These are phyloP conservation scores for Backusella circina DNA, from an alignment of 192 early-diverging fungal genomes.

Conservation along the genomic window DNA sequence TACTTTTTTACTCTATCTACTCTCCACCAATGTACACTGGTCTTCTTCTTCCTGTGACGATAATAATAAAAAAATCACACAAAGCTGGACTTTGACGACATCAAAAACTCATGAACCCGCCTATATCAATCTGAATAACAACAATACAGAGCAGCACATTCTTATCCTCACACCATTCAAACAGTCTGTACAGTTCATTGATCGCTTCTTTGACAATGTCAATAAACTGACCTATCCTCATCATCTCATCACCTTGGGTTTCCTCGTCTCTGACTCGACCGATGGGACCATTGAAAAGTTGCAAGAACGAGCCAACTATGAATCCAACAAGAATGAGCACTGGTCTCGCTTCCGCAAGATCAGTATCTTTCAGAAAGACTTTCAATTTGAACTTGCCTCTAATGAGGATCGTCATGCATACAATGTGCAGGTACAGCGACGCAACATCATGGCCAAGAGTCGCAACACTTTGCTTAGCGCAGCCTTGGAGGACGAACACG, in stretches of 20 bases:
- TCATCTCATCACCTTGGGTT: conserved; percentile 58
- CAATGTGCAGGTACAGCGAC: conserved; percentile 51
- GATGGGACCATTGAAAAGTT: conserved; percentile 57
- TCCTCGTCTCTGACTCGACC: conserved; percentile 57
- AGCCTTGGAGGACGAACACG: conserved; percentile 49
- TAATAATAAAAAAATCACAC: background rate
- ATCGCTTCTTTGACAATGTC: conserved; percentile 57
- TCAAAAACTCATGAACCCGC: background rate
- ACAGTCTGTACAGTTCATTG: conserved; percentile 54
- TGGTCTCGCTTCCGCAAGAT: conserved; percentile 52
- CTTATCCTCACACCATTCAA: conserved; percentile 67
- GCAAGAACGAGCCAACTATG: conserved; percentile 14
- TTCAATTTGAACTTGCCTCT: conserved; percentile 35
- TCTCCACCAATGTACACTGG: background rate
- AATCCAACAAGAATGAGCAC: conserved; percentile 18
- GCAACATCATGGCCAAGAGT: conserved; percentile 55
- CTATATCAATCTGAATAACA: background rate
- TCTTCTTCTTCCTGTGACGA: background rate
- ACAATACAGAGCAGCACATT: conserved; percentile 17
- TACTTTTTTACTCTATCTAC: background rate
- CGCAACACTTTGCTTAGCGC: conserved; percentile 57
- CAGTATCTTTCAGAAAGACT: conserved; percentile 57
- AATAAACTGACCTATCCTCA: conserved; percentile 57
- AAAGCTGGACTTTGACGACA: background rate
- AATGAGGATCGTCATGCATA: conserved; percentile 55